Evolutionary conservation across 1,284 basidiomycete species (phyloP), one percentile per base, ranked within the genome.

Genomic region (Ceratobasidium sp.): DNA sequence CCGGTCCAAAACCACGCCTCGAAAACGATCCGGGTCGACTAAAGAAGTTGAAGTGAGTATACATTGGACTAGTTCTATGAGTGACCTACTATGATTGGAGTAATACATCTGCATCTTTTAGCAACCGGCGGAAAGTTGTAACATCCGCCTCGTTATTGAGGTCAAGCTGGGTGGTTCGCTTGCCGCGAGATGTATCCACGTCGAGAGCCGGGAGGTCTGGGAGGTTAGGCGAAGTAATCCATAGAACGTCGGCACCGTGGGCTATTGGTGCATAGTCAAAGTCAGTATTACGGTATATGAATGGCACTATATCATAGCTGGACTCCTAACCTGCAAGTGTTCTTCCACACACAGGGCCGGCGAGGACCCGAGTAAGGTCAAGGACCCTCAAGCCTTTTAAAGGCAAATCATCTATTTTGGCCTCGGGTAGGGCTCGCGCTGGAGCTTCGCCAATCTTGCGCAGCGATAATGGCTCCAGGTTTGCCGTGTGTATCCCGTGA

Each of bases 161-260:
- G 72, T 90, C 85, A 16, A 90, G 83, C 75, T 89, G 88, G 0
- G 87, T 84, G 0, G 88, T 87, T 34, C 88, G 85, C 78, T 91
- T 91, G 0, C 88, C 88, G 3, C 88, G 82, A 0, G 89, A 88
- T 0, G 89, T 90, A 53, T 90, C 88, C 4, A 83, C 77, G 76
- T 91, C 89, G 0, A 89, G 78, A 0, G 79, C 74, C 0, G 89
- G 88, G 1, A 89, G 79, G 0, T 81, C 80, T 0, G 89, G 89
- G 5, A 90, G 81, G 6, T 81, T 81, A 0, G 85, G 86, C 0
- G 88, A 88, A 10, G 87, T 88, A 59, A 90, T 77, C 46, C 85
- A 81, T 0, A 90, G 81, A 2, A 88, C 87, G 69, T 89, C 86
- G 0, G 89, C 88, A 1, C 88, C 89, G 72, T 89, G 85, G 0